A percentile compares a stretch with the other conserved stretches of the same genome.
Evolutionary conservation across 805 yeast species (phyloP).

Genomic region (Pichia kluyveri): DNA sequence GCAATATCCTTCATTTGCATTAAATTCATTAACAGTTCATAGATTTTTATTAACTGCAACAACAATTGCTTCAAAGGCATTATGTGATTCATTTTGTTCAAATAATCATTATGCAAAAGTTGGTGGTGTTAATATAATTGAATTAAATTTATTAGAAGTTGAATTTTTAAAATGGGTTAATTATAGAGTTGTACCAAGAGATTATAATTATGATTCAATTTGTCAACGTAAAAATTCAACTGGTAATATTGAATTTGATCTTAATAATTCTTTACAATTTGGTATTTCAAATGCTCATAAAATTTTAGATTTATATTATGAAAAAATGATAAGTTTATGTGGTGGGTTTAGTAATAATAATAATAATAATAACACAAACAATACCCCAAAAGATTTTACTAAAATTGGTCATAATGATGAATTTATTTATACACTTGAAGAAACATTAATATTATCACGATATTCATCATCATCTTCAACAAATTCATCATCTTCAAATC

Average conservation of each 20-base stretch:
- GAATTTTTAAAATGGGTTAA: conserved; percentile 77
- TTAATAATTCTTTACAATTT: conserved; percentile 14
- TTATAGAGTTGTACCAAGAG: conserved; percentile 64
- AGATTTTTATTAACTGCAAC: conserved; percentile 86
- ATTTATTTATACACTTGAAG: not conserved
- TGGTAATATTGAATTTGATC: conserved; percentile 15
- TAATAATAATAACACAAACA: not conserved
- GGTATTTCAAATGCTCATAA: conserved; percentile 29
- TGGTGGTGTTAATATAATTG: conserved; percentile 83
- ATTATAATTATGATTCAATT: conserved; percentile 27
- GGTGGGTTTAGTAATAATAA: conserved; percentile 24
- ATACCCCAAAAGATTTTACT: not conserved
- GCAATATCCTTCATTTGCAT: conserved; percentile 68
- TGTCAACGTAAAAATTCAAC: conserved; percentile 18
- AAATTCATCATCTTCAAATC: not conserved
- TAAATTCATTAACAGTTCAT: conserved; percentile 90
- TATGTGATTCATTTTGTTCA: conserved; percentile 91
- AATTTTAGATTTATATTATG: conserved; percentile 39
- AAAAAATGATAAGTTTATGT: conserved; percentile 39
- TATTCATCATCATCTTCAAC: not conserved
- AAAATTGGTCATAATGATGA: not conserved
- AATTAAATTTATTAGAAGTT: conserved; percentile 77
- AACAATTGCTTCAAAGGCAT: conserved; percentile 80
- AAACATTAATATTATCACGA: not conserved
- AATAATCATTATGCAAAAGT: conserved; percentile 92